Evolutionary conservation across 129 eudicot species (phyloP).

Genomic region (Gnaphalium uliginosum): DNA sequence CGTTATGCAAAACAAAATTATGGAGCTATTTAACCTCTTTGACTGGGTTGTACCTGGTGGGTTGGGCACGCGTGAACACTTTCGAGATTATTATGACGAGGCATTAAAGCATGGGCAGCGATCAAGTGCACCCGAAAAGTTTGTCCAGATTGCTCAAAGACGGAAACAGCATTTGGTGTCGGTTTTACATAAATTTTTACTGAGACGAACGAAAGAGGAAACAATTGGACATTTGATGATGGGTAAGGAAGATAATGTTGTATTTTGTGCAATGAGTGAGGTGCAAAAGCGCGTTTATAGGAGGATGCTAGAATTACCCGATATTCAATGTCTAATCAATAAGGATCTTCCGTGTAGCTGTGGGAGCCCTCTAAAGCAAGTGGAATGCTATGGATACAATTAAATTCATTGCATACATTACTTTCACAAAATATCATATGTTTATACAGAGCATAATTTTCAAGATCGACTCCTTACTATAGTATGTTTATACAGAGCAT

Average conservation of each 20-base stretch:
- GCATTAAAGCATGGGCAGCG: slow-evolving; percentile 96
- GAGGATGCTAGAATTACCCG: slow-evolving; percentile 80
- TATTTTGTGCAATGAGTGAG: slow-evolving; percentile 93
- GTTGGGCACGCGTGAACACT: slow-evolving; percentile 90
- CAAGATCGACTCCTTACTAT: too few species aligned
- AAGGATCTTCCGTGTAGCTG: slow-evolving; percentile 84
- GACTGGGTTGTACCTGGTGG: slow-evolving; percentile 89
- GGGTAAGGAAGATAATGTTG: slow-evolving; percentile 99
- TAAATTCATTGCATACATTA: too few species aligned
- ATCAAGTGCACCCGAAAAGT: slow-evolving; percentile 73
- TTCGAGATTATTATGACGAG: slow-evolving; percentile 79
- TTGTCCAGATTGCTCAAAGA: slow-evolving; percentile 68
- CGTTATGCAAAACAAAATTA: slow-evolving; percentile 89
- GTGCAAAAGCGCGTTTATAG: slow-evolving; percentile 82
- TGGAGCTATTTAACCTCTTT: slow-evolving; percentile 90
- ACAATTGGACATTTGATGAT: slow-evolving; percentile 92
- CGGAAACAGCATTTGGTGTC: slow-evolving; percentile 78
- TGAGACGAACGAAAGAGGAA: slow-evolving; percentile 96
- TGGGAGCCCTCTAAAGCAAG: slow-evolving; percentile 95
- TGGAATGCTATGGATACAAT: too few species aligned
- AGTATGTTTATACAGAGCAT: too few species aligned
- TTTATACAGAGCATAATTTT: too few species aligned
- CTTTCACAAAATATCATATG: too few species aligned
- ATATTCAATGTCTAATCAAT: slow-evolving; percentile 75
- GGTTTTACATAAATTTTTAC: slow-evolving; percentile 58